Percentiles rank a stretch among this genome's conserved stretches.
phyloP scores from a whole-genome alignment of 2,329 filamentous ascomycete species.

The Pseudogymnoascus sp. region DNA sequence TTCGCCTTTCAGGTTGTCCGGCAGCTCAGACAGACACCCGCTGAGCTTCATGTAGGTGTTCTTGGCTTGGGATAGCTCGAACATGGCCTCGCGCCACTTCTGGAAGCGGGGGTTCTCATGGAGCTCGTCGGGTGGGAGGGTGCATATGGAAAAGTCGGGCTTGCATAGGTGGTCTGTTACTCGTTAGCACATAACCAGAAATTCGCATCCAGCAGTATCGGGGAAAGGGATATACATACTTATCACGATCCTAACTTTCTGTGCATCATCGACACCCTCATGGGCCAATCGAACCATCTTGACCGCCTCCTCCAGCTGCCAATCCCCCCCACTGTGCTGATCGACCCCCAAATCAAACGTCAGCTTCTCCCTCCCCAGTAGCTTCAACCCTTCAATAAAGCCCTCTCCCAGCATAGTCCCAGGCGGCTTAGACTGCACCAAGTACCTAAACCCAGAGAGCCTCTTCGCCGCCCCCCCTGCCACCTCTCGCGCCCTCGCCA shows the following conservation, averaged over 20 bases:
- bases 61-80: conserved; percentile 53
- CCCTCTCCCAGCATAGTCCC: conserved; percentile 54
- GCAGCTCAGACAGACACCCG: conserved; percentile 73
- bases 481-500: conserved; percentile 49
- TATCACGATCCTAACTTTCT: conserved; percentile 38
- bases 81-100: conserved; percentile 62
- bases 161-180: conserved; percentile 78
- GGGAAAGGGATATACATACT: conserved; percentile 19
- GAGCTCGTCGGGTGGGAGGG: conserved; percentile 36
- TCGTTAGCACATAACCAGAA: conserved; percentile 13
- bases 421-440: conserved; percentile 67
- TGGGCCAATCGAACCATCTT: conserved; percentile 63
- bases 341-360: conserved; percentile 82
- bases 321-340: conserved; percentile 64
- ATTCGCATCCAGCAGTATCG: not conserved
- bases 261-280: conserved; percentile 47
- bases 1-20: conserved; percentile 41
- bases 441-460: conserved; percentile 72
- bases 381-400: conserved; percentile 59
- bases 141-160: conserved; percentile 62
- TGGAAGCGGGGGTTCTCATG: conserved; percentile 38
- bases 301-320: conserved; percentile 63
- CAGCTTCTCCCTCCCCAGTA: conserved; percentile 54
- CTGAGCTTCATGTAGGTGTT: conserved; percentile 87
- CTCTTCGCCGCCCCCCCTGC: conserved; percentile 50